Conservation (phyloP, 2,329 filamentous ascomycete species). For the Davidsoniella neocaledoniae region DNA sequence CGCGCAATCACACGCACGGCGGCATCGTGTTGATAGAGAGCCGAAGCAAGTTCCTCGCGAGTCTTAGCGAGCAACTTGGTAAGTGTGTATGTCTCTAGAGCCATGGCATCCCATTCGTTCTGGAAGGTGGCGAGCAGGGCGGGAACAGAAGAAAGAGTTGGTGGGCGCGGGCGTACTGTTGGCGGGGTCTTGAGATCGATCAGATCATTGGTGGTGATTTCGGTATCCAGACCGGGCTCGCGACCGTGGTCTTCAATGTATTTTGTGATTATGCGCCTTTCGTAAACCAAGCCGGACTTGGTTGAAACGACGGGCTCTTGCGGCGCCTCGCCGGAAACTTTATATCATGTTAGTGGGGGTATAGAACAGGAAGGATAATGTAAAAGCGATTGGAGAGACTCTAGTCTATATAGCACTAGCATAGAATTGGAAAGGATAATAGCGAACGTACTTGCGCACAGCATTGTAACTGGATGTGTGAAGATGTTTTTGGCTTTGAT, state of each 20-base stretch:
- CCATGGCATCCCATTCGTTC: slow-evolving; percentile 93
- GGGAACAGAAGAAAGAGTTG: slow-evolving; percentile 88
- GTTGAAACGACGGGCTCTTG: slow-evolving; percentile 88
- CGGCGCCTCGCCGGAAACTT: slow-evolving; percentile 92
- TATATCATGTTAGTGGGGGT: not conserved
- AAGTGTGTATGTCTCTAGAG: slow-evolving; percentile 79
- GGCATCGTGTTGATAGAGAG: slow-evolving; percentile 92
- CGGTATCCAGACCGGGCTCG: slow-evolving; percentile 78
- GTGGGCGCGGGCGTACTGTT: slow-evolving; percentile 75
- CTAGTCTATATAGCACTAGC: not conserved
- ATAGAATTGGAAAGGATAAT: not conserved
- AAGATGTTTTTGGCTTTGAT: not conserved
- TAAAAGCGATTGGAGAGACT: not conserved
- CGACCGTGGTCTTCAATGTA: slow-evolving; percentile 88
- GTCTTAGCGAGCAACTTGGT: slow-evolving; percentile 81
- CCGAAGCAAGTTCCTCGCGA: slow-evolving; percentile 80
- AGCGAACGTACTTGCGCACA: slow-evolving; percentile 29
- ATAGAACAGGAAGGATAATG: not conserved
- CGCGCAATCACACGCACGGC: slow-evolving; percentile 90
- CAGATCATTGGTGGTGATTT: slow-evolving; percentile 68
- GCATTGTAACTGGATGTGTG: slow-evolving; percentile 22
- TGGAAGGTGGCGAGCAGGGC: slow-evolving; percentile 89
- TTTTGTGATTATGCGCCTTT: slow-evolving; percentile 86
- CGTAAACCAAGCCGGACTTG: slow-evolving; percentile 86
- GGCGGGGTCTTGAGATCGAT: slow-evolving; percentile 71